Percentiles rank a stretch among this genome's conserved stretches.
Conservation (phyloP, 1,139 yeast species). For the Debaryomycetaceae sp. region DNA sequence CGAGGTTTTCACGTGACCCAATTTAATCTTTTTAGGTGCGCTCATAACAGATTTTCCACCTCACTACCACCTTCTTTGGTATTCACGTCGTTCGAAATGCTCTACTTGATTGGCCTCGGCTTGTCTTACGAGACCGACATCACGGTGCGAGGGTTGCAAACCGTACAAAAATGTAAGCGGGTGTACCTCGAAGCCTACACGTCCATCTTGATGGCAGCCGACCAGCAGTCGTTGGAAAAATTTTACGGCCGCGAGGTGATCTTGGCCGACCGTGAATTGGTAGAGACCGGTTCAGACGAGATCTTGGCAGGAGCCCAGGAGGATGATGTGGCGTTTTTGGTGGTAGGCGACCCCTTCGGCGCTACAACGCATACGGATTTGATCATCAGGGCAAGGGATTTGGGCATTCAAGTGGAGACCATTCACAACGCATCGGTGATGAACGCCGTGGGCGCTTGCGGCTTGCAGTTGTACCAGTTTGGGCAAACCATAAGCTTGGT, state of each 20-base stretch:
- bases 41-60: slow-evolving; percentile 1
- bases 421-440: slow-evolving; percentile 95
- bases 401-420: slow-evolving; percentile 70
- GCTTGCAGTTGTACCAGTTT: slow-evolving; percentile 88
- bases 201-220: slow-evolving; percentile 91
- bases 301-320: slow-evolving; percentile 72
- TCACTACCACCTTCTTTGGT: neutral
- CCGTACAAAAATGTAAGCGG: slow-evolving; percentile 75
- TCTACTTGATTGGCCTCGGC: slow-evolving; percentile 88
- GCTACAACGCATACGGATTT: slow-evolving; percentile 97
- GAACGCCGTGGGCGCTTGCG: slow-evolving; percentile 99
- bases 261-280: slow-evolving; percentile 91
- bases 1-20: slow-evolving; percentile 7
- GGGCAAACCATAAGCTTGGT: slow-evolving; percentile 97
- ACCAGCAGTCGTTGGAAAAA: slow-evolving; percentile 59
- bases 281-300: slow-evolving; percentile 81
- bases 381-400: slow-evolving; percentile 83
- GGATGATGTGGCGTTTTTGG: slow-evolving; percentile 88
- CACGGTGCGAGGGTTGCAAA: slow-evolving; percentile 89
- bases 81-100: slow-evolving; percentile 41
- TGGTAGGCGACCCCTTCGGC: slow-evolving; percentile 97
- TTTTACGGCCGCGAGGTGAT: slow-evolving; percentile 84
- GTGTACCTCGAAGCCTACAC: slow-evolving; percentile 96
- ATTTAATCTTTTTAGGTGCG: slow-evolving; percentile 1
- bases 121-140: slow-evolving; percentile 85